Evolutionary conservation across 208 protist genomes (phyloP).

Genomic region (Trypanosoma cruzi): DNA sequence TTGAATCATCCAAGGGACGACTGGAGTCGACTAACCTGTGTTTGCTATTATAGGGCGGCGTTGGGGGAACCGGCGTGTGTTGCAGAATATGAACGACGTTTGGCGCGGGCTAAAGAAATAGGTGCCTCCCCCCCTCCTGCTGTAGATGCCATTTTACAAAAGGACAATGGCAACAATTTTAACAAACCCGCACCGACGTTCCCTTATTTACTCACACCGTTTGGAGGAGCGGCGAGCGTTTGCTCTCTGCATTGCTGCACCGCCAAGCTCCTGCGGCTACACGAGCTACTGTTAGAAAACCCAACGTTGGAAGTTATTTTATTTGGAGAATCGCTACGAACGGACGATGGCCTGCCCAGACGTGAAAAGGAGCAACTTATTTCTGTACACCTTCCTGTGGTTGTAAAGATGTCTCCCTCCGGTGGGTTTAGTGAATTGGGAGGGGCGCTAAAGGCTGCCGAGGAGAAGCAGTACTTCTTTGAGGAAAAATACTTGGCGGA

Average conservation of each 20-base stretch:
- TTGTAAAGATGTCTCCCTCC: constrained; percentile 18
- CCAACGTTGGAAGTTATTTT: constrained; percentile 31
- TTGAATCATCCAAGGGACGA: constrained; percentile 28
- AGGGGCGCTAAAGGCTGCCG: constrained; percentile 30
- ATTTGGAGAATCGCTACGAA: constrained; percentile 66
- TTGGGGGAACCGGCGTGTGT: constrained; percentile 76
- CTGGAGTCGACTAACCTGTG: constrained; percentile 85
- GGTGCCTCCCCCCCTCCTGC: constrained; percentile 4
- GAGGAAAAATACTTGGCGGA: constrained; percentile 39
- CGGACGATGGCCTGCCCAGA: constrained; percentile 48
- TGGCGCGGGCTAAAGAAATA: constrained; percentile 37
- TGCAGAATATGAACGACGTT: constrained; percentile 69
- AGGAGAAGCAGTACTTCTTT: constrained; percentile 50
- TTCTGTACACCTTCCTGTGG: constrained; percentile 32
- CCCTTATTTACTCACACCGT: constrained; percentile 52
- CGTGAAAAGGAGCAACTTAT: constrained; percentile 44
- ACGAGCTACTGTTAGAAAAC: constrained; percentile 32
- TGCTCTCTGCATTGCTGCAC: constrained; percentile 34
- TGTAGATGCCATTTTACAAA: constrained; percentile 41
- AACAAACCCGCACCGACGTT: constrained; percentile 58
- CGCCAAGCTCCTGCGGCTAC: constrained; percentile 35
- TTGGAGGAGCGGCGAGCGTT: constrained; percentile 35
- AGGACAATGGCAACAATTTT: constrained; percentile 67
- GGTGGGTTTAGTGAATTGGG: constrained; percentile 66
- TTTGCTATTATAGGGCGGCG: constrained; percentile 89